Base-by-base conservation (phyloP, 345 rosid genomes). In the Arabidopsis arenosa region DNA sequence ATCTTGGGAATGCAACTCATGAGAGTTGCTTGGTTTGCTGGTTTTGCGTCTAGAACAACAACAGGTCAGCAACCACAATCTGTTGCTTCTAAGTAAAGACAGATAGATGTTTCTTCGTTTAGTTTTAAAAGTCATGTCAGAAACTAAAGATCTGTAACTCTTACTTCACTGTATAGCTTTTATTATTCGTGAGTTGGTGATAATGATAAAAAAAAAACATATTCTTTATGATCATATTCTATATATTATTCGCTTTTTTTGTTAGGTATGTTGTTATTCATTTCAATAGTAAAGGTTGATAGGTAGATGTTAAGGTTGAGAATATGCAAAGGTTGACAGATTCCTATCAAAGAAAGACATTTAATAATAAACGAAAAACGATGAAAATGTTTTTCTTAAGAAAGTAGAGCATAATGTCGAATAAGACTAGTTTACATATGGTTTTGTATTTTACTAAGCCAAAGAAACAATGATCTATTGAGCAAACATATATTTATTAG, bases 21-120 rank as follows among this genome's bases (percentile, higher is more conserved):
- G 97, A 85, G 98, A 74, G 93, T 92, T 70, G 93, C 96, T 85
- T 94, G 98, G 98, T 92, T 88, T 78, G 93, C 97, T 66, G 97
- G 98, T 71, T 87, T 85, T 77, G 68, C 86, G 21, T 84, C 86
- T 69, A 74, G 76, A 69, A 69, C 81, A 32, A 58, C 79, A 18
- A 63, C 18, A 17, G 71, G 13, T 41, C 79, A 18, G 12, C 66
- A 52, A 47, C 73, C 77, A 49, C 57, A 52, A 7, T 52, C 79
- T 43, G 54, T 79, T 72, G 67, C 82, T 69, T 51, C 86, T 9
- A 74, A 80, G 30, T 80, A 79, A 82, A 72, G 61, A 78, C 71
- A 66, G 41, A 11, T 33, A 45, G 32, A n/a, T 51, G 28, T 58
- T 54, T 9, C 21, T 12, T 72, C 52, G n/a, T 37, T 56, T 75